Conservation (phyloP, 208 protist species). For the Phytomonas sp. region DNA sequence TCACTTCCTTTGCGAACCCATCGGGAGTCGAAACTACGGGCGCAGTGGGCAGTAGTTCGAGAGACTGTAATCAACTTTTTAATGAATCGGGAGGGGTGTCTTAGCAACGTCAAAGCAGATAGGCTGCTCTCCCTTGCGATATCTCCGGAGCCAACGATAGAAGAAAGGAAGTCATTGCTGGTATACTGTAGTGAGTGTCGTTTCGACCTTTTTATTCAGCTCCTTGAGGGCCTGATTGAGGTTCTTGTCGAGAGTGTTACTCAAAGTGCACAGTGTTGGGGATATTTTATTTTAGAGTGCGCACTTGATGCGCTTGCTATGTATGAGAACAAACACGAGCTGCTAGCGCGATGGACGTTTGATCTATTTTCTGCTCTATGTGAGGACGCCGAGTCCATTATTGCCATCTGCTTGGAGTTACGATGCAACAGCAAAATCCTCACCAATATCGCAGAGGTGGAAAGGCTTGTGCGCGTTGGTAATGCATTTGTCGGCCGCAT, state of each 20-base stretch:
- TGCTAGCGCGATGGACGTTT: conserved; percentile 17
- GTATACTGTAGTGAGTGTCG: conserved; percentile 18
- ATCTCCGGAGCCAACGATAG: conserved; percentile 10
- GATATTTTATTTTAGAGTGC: conserved; percentile 31
- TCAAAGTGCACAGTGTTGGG: conserved; percentile 43
- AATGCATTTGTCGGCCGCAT: not conserved
- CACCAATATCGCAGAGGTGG: conserved; percentile 19
- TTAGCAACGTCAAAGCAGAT: conserved; percentile 56
- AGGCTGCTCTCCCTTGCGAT: conserved; percentile 37
- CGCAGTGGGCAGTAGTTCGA: conserved; percentile 15
- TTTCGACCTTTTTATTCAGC: conserved; percentile 28
- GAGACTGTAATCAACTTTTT: conserved; percentile 46
- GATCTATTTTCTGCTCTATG: conserved; percentile 18
- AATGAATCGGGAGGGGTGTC: conserved; percentile 21
- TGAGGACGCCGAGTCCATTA: conserved; percentile 24
- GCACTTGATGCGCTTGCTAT: conserved; percentile 14
- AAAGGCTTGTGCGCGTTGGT: conserved; percentile 24
- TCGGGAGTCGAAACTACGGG: not conserved
- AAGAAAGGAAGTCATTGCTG: conserved; percentile 28
- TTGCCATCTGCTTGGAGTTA: conserved; percentile 24
- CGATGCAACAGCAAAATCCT: conserved; percentile 13
- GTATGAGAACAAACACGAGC: conserved; percentile 13
- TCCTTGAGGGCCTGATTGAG: conserved; percentile 36
- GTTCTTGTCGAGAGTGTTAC: conserved; percentile 34
- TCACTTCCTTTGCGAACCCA: not conserved